Conservation (phyloP, 78 protist genomes). For the Creolimax fragrantissima region DNA sequence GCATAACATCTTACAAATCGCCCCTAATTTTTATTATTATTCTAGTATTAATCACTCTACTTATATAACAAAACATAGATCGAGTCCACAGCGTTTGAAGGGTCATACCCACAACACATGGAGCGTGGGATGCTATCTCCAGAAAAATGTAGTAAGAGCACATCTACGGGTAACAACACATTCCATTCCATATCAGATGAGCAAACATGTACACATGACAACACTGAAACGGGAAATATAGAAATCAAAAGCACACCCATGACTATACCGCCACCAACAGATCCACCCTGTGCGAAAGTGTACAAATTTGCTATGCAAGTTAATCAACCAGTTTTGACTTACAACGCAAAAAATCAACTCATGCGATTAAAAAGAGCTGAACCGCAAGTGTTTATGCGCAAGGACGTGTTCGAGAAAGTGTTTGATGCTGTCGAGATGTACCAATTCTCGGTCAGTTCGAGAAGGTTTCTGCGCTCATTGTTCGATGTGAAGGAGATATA, state of each 20-base stretch:
- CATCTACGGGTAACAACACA: no score
- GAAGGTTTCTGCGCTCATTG: not conserved
- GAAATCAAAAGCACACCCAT: no score
- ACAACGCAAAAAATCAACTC: not conserved
- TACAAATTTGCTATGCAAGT: not conserved
- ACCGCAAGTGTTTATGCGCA: not conserved
- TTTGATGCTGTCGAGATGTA: not conserved
- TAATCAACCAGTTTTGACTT: not conserved
- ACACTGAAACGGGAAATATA: no score
- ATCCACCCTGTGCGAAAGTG: no score
- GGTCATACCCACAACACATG: not conserved
- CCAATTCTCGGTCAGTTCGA: not conserved
- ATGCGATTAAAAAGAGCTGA: not conserved
- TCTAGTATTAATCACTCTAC: no score
- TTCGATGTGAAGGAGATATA: not conserved
- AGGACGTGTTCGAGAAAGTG: not conserved
- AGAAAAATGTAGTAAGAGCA: no score
- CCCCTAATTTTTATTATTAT: no score
- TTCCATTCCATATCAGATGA: no score
- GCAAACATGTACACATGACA: no score
- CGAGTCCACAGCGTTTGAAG: not conserved
- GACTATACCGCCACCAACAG: no score
- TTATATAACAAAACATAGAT: not conserved
- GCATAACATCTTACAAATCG: no score
- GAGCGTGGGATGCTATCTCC: no score